Evolutionary conservation across 805 yeast species (phyloP).

Genomic region (Lipomyces chichibuensis): DNA sequence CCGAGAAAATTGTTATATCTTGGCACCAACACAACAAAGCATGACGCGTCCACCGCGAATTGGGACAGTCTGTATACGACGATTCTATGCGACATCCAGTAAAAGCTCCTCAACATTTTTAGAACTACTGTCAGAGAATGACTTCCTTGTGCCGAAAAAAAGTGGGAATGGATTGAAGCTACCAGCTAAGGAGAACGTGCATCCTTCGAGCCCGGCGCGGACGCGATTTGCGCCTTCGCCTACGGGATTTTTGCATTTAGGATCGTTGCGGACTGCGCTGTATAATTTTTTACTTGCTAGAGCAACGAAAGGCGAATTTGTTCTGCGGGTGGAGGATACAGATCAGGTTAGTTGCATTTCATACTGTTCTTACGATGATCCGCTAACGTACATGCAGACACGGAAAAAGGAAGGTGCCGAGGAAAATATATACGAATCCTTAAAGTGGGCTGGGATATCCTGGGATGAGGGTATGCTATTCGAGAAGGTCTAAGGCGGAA

Average conservation of each 20-base stretch:
- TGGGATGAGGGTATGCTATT: slow-evolving; percentile 66
- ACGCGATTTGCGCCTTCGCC: slow-evolving; percentile 98
- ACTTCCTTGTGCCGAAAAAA: not conserved
- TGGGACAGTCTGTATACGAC: not conserved
- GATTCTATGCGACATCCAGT: not conserved
- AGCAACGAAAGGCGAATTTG: slow-evolving; percentile 75
- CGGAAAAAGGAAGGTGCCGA: slow-evolving; percentile 65
- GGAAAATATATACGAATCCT: slow-evolving; percentile 69
- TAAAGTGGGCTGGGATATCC: slow-evolving; percentile 73
- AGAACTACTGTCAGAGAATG: not conserved
- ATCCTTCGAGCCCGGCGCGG: slow-evolving; percentile 51
- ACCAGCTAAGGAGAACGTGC: slow-evolving; percentile 4
- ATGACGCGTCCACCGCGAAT: not conserved
- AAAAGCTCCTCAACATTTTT: not conserved
- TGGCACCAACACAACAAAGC: not conserved
- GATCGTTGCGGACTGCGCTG: slow-evolving; percentile 89
- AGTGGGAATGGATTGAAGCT: no score
- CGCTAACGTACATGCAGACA: slow-evolving; percentile 1
- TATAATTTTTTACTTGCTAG: slow-evolving; percentile 84
- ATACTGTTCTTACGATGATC: not conserved
- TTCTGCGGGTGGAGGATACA: slow-evolving; percentile 88
- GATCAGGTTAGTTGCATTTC: slow-evolving; percentile 54
- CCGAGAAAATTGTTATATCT: not conserved
- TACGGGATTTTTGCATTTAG: slow-evolving; percentile 91
- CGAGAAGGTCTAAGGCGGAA: not conserved